Evolutionary conservation across 768 basidiomycete species (phyloP), one percentile per base, ranked within the genome.

Genomic region (Lactifluus pinguis): DNA sequence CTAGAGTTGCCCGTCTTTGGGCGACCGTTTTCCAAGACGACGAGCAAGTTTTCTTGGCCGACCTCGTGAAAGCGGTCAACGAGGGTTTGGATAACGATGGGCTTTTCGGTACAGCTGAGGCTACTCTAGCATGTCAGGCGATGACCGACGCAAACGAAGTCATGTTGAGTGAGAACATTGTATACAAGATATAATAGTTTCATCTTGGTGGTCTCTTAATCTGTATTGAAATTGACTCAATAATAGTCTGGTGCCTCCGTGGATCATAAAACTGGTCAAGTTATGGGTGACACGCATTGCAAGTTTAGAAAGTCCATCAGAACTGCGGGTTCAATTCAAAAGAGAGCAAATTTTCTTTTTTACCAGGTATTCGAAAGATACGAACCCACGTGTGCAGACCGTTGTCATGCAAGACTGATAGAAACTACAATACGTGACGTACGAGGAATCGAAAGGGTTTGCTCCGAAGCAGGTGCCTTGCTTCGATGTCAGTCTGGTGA

Each of bases 121-220:
- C 89, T 1, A 83, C 82, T 6, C 76, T 78, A 56, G 83, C 85
- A 25, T 85, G 87, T 60, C 77, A 83, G 64, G 72, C 77, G 39
- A 97, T 98, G 95, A 79, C 81, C 30, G 85, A 86, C 17, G 77
- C 76, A 13, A 85, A 91, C 56, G 88, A 95, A 72, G 76, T 98
- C 63, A 92, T 97, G 89, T 78, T 92, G 67, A 87, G 86, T 65
- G 91, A 89, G 36, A 89, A 86, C 36, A 84, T 91, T 59, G 81
- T 95, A 55, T 95, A 95, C 76, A 92, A 85, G 72, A 83, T 92
- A 59, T 92, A 76, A 73, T 25, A 57, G 58, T 49, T 49, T 59
- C 21, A 7, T 29, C 19, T 13, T 6, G 7, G 36, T 34, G 4
- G 14, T 50, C n/a, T 17, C 4, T 50, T 17, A 11, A 25, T 6